A percentile compares a stretch with the other conserved stretches of the same genome.
Conservation (phyloP, 345 rosid species). For the Zanthoxylum bungeanum region DNA sequence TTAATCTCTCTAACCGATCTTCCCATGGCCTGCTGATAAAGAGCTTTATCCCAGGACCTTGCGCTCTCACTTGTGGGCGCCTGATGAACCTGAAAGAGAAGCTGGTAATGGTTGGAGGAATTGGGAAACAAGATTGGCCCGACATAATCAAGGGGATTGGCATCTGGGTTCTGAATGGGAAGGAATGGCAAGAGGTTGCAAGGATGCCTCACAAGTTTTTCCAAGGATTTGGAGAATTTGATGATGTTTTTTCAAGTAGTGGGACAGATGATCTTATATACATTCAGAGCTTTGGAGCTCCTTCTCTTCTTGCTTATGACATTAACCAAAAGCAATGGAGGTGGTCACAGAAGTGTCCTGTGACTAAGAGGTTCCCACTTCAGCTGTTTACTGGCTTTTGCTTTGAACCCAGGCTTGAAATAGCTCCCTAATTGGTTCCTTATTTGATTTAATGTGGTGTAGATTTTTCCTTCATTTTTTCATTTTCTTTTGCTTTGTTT, state of each 20-base stretch:
- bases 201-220: constrained; percentile 88
- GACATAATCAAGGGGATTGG: constrained; percentile 94
- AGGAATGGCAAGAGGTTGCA: constrained; percentile 67
- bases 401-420: constrained; percentile 90
- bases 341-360: constrained; percentile 90
- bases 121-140: constrained; percentile 77
- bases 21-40: constrained; percentile 42
- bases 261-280: constrained; percentile 74
- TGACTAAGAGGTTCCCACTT: constrained; percentile 85
- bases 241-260: constrained; percentile 92
- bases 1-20: constrained; percentile 41
- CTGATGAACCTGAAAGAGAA: constrained; percentile 81
- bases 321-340: constrained; percentile 70
- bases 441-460: constrained; percentile 26
- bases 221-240: constrained; percentile 93
- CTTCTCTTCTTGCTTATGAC: constrained; percentile 66
- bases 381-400: constrained; percentile 94
- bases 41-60: constrained; percentile 63
- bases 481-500: constrained; percentile 5
- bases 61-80: constrained; percentile 88
- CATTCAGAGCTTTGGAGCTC: constrained; percentile 90
- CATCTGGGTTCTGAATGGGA: constrained; percentile 74
- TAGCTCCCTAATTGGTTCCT: constrained; percentile 48
- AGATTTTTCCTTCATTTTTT: constrained; percentile 15
- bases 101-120: constrained; percentile 95